Base-by-base conservation (phyloP, 257 asterid genomes). In the Oldenlandia corymbosa region DNA sequence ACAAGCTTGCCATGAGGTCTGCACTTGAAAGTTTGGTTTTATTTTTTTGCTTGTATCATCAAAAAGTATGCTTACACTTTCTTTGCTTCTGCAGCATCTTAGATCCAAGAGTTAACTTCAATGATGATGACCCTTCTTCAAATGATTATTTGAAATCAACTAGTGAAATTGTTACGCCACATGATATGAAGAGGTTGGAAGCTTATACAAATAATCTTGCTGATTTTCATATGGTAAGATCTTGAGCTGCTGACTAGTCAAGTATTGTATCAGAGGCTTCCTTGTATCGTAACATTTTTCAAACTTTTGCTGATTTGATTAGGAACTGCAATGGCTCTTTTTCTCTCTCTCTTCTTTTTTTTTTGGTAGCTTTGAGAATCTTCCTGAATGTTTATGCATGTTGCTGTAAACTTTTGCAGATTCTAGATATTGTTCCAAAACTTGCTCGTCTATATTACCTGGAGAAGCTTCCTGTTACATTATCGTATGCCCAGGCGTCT, bases 1-100 rank as follows among this genome's bases (percentile, higher is more conserved):
- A 76, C 85, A 93, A 85, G 87, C 97, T 93, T 72, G 97, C 97
- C 20, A 81, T 93, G 97, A 84, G 96, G 98, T 86, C 67, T 71
- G 83, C 26, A 27, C 48, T 34, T 31, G 41, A 58, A 63, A 17
- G 24, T 64, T 60, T 50, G 50, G 47, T 51, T 65, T 60, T 62
- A 17, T 69, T 63, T 45, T 67, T 31, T 74, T 34, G 39, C 39
- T 9, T 9, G 4, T 9, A 3, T 9, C 39, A 34, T 4, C 9
- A 34, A 34, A 3, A 34, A 4, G 4, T 4, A 34, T 9, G 4
- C 39, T 34, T 30, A 74, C 60, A 65, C 64, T 58, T 55, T 36
- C 56, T 66, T 51, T 69, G 18, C 26, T 70, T 58, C 74, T 86
- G 86, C 88, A 91, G 99, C 73, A 73, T 92, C 42, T 78, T 92